phyloP scores from a whole-genome alignment of 2,329 filamentous ascomycete genomes.

The Plenodomus biglobosus region DNA sequence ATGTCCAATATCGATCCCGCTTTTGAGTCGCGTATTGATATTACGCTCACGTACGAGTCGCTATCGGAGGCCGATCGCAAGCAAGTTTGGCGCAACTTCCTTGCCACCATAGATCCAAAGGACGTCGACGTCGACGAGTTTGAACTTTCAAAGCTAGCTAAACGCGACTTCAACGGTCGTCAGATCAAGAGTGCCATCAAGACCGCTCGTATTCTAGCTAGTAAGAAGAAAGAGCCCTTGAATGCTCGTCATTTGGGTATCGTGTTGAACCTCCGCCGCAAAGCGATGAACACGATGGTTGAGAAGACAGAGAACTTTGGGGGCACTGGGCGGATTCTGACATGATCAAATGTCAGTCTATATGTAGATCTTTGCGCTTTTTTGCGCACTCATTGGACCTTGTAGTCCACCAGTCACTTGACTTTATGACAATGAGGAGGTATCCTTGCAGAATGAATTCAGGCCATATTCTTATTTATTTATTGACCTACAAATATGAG shows the following conservation, averaged over 20 bases:
- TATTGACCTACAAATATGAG: too few species aligned
- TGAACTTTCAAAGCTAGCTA: constrained; percentile 1
- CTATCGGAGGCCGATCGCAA: constrained; percentile 47
- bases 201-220: constrained; percentile 12
- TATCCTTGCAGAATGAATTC: too few species aligned
- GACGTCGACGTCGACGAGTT: constrained; percentile 1
- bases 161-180: constrained; percentile 7
- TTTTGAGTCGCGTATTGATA: constrained; percentile 33
- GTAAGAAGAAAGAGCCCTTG: constrained; percentile 10
- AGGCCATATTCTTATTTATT: too few species aligned
- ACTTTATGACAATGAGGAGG: too few species aligned
- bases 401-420: too few species aligned
- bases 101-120: constrained; percentile 8
- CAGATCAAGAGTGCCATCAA: constrained; percentile 11
- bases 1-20: constrained; percentile 45
- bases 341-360: background rate
- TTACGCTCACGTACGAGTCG: constrained; percentile 4
- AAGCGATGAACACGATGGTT: background rate
- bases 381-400: too few species aligned
- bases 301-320: background rate
- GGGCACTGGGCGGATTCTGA: background rate
- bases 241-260: constrained; percentile 9
- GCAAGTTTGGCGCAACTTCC: constrained; percentile 8
- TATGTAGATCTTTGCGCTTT: background rate
- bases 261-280: constrained; percentile 5